These are phyloP conservation scores for Sarocladium oryzae DNA, from an alignment of 2,329 filamentous ascomycete species.

Conservation along the genomic window DNA sequence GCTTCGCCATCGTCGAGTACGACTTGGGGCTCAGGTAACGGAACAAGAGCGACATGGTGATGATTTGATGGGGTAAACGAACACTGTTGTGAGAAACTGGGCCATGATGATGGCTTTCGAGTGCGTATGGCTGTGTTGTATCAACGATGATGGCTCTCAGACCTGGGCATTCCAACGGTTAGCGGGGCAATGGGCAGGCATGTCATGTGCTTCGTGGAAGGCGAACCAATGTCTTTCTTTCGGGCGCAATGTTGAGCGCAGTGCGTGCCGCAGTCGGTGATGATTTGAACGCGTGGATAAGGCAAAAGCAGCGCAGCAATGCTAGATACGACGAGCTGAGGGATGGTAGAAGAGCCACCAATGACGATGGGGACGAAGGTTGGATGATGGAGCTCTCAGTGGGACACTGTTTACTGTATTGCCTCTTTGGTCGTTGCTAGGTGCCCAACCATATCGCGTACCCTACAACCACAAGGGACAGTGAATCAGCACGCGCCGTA, in stretches of 20 bases:
- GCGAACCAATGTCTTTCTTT: not conserved
- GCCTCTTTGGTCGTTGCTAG: conserved; percentile 8
- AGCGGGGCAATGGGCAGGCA: conserved; percentile 31
- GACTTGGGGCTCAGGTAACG: conserved; percentile 28
- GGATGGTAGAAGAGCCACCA: not conserved
- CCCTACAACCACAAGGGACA: not conserved
- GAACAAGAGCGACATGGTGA: conserved; percentile 17
- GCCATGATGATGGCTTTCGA: conserved; percentile 25
- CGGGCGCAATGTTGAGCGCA: not conserved
- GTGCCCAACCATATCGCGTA: not conserved
- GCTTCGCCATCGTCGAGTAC: conserved; percentile 23
- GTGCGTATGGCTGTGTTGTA: conserved; percentile 9
- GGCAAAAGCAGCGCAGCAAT: not conserved
- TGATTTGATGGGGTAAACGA: conserved; percentile 20
- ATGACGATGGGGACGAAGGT: not conserved
- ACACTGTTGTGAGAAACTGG: conserved; percentile 37
- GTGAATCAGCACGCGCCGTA: not conserved
- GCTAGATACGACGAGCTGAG: not conserved
- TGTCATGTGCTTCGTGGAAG: not conserved
- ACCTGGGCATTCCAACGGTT: conserved; percentile 32
- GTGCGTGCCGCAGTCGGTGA: not conserved
- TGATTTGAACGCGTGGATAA: not conserved
- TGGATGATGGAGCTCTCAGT: not conserved
- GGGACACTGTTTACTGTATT: conserved; percentile 8
- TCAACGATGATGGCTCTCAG: conserved; percentile 8